Conservation (phyloP, 352 stramenopile species). For the Albugo candida region DNA sequence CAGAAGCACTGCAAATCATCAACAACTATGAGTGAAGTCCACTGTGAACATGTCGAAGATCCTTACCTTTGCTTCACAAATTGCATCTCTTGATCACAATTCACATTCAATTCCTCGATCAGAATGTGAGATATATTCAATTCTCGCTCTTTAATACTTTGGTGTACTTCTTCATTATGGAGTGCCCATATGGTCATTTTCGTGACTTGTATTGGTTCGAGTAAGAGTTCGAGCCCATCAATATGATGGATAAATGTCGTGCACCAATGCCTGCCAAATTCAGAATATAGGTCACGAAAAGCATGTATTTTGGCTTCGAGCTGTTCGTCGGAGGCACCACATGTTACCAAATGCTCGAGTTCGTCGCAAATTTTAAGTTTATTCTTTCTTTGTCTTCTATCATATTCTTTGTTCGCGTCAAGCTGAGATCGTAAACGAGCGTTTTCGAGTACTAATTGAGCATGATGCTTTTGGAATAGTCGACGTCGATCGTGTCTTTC, state of each 20-base stretch:
- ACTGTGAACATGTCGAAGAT: neutral
- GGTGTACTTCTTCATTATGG: constrained; percentile 79
- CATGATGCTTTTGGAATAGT: constrained; percentile 51
- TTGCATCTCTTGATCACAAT: constrained; percentile 83
- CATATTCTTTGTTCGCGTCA: constrained; percentile 69
- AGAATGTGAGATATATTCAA: constrained; percentile 80
- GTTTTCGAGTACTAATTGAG: constrained; percentile 67
- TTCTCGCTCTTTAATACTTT: constrained; percentile 72
- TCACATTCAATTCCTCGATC: constrained; percentile 75
- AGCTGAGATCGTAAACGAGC: constrained; percentile 81
- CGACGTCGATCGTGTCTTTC: constrained; percentile 40
- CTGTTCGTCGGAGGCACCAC: constrained; percentile 56
- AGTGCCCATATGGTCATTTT: constrained; percentile 86
- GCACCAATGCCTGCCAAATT: constrained; percentile 80
- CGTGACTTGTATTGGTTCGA: constrained; percentile 85
- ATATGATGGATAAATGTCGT: constrained; percentile 79
- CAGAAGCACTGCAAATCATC: constrained; percentile 13
- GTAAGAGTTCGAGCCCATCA: constrained; percentile 83
- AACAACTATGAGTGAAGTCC: neutral
- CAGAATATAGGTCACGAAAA: constrained; percentile 83
- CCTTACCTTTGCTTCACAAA: constrained; percentile 80
- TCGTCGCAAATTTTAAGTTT: constrained; percentile 70
- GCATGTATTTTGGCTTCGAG: constrained; percentile 89
- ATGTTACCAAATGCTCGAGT: constrained; percentile 63
- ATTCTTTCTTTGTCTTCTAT: constrained; percentile 66